phyloP scores from a whole-genome alignment of 75 land plant species.

The Cupressus sempervirens region DNA sequence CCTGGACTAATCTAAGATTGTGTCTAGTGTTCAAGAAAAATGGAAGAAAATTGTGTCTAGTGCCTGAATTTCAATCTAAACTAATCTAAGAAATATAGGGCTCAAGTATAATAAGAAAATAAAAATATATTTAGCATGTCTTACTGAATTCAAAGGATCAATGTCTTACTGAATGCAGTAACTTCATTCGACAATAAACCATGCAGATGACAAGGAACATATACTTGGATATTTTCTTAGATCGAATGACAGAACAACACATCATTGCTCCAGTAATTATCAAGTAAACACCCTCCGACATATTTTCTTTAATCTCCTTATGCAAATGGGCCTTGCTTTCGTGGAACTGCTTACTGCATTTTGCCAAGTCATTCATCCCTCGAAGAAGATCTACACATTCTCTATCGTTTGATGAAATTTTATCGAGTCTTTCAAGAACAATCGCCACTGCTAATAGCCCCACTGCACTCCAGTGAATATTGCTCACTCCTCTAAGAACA shows the following conservation, averaged over 20 bases:
- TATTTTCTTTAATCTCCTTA: background rate
- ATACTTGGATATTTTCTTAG: background rate
- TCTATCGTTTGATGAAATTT: background rate
- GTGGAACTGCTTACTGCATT: background rate
- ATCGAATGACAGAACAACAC: background rate
- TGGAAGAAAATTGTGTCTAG: too few relatives aligned
- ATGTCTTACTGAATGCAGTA: too few relatives aligned
- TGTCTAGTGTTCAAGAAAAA: too few relatives aligned
- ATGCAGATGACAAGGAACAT: background rate
- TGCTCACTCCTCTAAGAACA: background rate
- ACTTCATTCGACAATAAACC: too few relatives aligned
- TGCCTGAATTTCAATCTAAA: too few relatives aligned
- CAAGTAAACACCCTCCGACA: background rate
- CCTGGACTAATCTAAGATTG: too few relatives aligned
- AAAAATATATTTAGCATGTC: too few relatives aligned
- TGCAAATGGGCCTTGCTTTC: background rate
- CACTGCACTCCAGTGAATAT: background rate
- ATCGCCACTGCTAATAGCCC: background rate
- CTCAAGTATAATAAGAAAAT: too few relatives aligned
- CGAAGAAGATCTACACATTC: background rate
- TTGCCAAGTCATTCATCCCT: background rate
- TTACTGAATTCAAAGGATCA: too few relatives aligned
- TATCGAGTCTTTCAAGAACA: background rate
- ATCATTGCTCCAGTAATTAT: background rate
- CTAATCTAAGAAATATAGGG: too few relatives aligned